Conservation (phyloP, 164 flowering plant species). For the Kalanchoe fedtschenkoi region DNA sequence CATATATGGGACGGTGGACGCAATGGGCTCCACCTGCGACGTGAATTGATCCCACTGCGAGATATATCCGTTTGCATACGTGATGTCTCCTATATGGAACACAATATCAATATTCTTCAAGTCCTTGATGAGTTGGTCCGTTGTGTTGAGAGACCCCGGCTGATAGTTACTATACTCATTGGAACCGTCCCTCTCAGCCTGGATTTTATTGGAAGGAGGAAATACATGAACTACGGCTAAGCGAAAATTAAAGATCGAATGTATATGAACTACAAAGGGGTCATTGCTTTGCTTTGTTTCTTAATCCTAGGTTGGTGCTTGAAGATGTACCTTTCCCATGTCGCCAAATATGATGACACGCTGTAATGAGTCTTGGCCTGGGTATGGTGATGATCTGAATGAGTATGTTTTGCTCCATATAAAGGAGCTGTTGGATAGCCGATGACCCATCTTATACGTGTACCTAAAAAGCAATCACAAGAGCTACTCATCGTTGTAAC, state of each 20-base stretch:
- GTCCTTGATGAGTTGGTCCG: slow-evolving; percentile 65
- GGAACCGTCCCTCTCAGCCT: slow-evolving; percentile 92
- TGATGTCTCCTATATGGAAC: slow-evolving; percentile 74
- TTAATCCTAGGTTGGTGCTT: too few relatives aligned
- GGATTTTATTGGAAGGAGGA: too few relatives aligned
- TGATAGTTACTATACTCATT: slow-evolving; percentile 69
- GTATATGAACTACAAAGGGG: not conserved
- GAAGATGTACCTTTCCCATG: slow-evolving; percentile 64
- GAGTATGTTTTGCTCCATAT: slow-evolving; percentile 61
- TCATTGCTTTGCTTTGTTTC: too few relatives aligned
- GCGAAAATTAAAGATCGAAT: not conserved
- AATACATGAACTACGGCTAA: too few relatives aligned
- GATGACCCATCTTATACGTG: slow-evolving; percentile 65
- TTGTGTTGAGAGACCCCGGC: slow-evolving; percentile 78
- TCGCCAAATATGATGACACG: slow-evolving; percentile 75
- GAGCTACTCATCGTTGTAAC: not conserved
- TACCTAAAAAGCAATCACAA: slow-evolving; percentile 25
- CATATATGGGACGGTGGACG: slow-evolving; percentile 84
- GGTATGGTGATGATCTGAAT: slow-evolving; percentile 67
- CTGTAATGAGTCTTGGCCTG: slow-evolving; percentile 76
- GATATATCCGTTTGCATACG: slow-evolving; percentile 74
- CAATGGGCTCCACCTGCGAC: slow-evolving; percentile 67
- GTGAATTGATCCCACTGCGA: slow-evolving; percentile 97
- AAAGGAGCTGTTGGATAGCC: slow-evolving; percentile 34
- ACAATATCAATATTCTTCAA: slow-evolving; percentile 63